phyloP scores from a whole-genome alignment of 768 basidiomycete genomes.

The Tephrocybe sp. region DNA sequence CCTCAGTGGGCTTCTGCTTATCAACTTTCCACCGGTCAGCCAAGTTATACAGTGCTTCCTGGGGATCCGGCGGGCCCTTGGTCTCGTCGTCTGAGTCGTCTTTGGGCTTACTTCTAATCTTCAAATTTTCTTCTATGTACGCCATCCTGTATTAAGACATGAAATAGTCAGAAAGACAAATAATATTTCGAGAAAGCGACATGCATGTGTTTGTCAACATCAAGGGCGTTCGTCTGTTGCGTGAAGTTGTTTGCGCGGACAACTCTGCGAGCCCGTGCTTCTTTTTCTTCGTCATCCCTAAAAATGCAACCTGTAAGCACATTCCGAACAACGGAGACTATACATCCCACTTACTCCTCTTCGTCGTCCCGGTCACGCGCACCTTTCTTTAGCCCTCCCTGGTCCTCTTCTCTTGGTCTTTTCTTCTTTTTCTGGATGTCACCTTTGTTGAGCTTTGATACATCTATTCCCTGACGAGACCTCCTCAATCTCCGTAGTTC shows the following conservation, averaged over 20 bases:
- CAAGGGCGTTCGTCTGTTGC: constrained; percentile 92
- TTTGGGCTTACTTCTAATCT: constrained; percentile 59
- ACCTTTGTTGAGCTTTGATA: constrained; percentile 80
- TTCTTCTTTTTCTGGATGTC: constrained; percentile 75
- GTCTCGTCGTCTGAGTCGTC: constrained; percentile 46
- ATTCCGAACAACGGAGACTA: neutral
- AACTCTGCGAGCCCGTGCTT: constrained; percentile 69
- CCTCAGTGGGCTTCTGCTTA: constrained; percentile 66
- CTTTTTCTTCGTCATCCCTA: constrained; percentile 65
- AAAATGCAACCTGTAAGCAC: neutral
- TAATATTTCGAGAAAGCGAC: constrained; percentile 25
- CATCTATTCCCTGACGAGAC: constrained; percentile 81
- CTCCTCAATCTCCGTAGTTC: constrained; percentile 78
- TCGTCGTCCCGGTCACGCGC: constrained; percentile 44
- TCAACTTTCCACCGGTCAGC: constrained; percentile 66
- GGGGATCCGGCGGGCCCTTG: constrained; percentile 60
- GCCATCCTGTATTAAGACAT: constrained; percentile 71
- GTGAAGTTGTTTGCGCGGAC: constrained; percentile 93
- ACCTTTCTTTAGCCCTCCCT: constrained; percentile 60
- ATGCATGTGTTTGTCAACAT: constrained; percentile 98
- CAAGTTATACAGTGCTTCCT: constrained; percentile 76
- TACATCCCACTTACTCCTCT: constrained; percentile 66
- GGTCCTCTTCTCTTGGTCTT: constrained; percentile 45
- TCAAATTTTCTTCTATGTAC: constrained; percentile 94
- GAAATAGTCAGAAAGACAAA: neutral